These are phyloP conservation scores for Chaetoceros tenuissimus DNA, from an alignment of 108 stramenopile genomes.

Conservation along the genomic window DNA sequence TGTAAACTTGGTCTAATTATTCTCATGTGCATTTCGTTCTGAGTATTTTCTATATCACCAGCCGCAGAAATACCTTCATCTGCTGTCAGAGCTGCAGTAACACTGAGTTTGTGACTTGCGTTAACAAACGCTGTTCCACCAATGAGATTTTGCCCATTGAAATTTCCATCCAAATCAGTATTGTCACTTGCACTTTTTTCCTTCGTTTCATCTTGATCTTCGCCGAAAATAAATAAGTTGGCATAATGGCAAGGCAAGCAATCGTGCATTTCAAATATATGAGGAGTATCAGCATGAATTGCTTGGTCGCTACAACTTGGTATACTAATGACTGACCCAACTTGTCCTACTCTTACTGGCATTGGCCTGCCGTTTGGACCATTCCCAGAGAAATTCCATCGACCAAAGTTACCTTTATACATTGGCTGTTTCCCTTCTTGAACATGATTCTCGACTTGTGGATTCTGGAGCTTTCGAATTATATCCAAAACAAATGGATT, in stretches of 20 bases:
- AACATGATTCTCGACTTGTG: constrained; percentile 11
- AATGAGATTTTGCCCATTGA: constrained; percentile 34
- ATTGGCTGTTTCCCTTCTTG: constrained; percentile 7
- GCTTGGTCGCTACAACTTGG: constrained; percentile 79
- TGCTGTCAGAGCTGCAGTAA: constrained; percentile 31
- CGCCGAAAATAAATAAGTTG: constrained; percentile 69
- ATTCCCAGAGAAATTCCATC: constrained; percentile 76
- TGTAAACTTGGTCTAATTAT: constrained; percentile 63
- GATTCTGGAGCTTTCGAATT: constrained; percentile 54
- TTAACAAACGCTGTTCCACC: constrained; percentile 79
- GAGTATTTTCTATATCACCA: constrained; percentile 3
- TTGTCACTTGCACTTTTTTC: constrained; percentile 9
- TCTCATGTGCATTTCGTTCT: constrained; percentile 23
- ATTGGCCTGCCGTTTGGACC: constrained; percentile 77
- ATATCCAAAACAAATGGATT: constrained; percentile 54
- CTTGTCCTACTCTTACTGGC: constrained; percentile 56
- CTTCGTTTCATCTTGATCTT: constrained; percentile 11
- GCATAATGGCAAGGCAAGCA: constrained; percentile 77
- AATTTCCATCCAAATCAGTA: constrained; percentile 22
- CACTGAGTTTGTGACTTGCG: constrained; percentile 56
- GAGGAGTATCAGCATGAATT: constrained; percentile 83
- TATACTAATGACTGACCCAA: constrained; percentile 78
- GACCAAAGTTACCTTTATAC: constrained; percentile 63
- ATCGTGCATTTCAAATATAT: constrained; percentile 63
- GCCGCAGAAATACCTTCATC: constrained; percentile 1